Conservation (phyloP, 352 stramenopile species). For the Phytophthora pini region DNA sequence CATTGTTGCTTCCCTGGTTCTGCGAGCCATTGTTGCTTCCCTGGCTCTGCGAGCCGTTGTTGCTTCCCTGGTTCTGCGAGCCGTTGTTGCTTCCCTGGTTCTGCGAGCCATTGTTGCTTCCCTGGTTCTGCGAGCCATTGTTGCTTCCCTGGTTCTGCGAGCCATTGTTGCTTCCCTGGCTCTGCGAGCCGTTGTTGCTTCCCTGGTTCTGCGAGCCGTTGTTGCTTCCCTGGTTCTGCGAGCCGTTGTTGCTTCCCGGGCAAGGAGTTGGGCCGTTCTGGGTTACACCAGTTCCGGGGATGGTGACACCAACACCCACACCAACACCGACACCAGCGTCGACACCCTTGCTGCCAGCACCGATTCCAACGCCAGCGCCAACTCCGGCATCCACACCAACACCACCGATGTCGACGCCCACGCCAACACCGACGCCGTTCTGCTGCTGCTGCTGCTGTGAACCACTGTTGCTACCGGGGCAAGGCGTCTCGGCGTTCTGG, state of each 20-base stretch:
- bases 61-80: slow-evolving; percentile 6
- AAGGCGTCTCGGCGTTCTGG: too few species aligned
- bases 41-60: neutral
- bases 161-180: slow-evolving; percentile 2
- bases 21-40: slow-evolving; percentile 7
- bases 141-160: slow-evolving; percentile 5
- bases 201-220: neutral
- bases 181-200: slow-evolving; percentile 18
- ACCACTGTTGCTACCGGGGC: too few species aligned
- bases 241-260: slow-evolving; percentile 17
- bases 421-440: slow-evolving; percentile 1
- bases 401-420: neutral
- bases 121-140: slow-evolving; percentile 10
- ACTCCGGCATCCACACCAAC: slow-evolving; percentile 2
- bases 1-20: slow-evolving; percentile 12
- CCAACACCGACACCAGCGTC: neutral
- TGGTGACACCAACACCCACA: neutral
- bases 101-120: neutral
- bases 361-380: neutral
- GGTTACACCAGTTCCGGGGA: slow-evolving; percentile 1
- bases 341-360: too few species aligned
- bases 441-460: neutral
- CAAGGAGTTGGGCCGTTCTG: slow-evolving; percentile 14
- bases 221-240: slow-evolving; percentile 2
- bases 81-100: slow-evolving; percentile 15